Base-by-base conservation (phyloP, 139 green algal species). In the Raphidocelis subcapitata region DNA sequence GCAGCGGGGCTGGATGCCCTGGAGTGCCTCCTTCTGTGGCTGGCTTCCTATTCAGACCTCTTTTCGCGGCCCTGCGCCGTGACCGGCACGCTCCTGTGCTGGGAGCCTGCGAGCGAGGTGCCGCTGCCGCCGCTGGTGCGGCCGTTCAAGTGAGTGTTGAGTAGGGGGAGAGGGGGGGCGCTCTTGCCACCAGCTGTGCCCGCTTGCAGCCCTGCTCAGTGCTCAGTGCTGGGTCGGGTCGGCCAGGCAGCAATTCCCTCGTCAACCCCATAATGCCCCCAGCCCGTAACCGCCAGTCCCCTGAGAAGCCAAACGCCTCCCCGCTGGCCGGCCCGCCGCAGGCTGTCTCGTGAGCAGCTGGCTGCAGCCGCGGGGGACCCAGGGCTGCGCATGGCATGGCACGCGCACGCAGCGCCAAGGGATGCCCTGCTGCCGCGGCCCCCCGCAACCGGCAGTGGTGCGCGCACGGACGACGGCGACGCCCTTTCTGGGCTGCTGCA, bases 21-120 rank as follows among this genome's bases (percentile, higher is more conserved):
- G 37, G 84, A 91, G 73, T 73, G 85, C 32, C 46, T 90, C 49
- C 75, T 92, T 64, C 76, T 90, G 36, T 92, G 86, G 86, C 70
- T 90, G 65, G 56, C 75, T 23, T 77, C 54, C 31, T 87, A 81
- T 61, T 61, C 76, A 3, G 82, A 92, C 65, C 31, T 92, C 32
- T 90, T 92, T 71, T 79, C 62, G 3, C 72, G 79, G 10, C 76
- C 68, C 3, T 85, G 80, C 64, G 55, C 37, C 61, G 52, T 67
- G 31, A 86, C 64, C 2, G 82, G 80, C 5, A 72, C 65, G 59
- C 74, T 89, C 47, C 63, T 91, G 65, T 72, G 72, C 14, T 79
- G 75, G 69, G 83, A 86, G 61, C 80, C 83, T 21, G 65, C 57
- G 2, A 82, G 72, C 24, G 74, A 77, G 36, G 71, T 65, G 32